Evolutionary conservation across 2,329 filamentous ascomycete species (phyloP), one percentile per base, ranked within the genome.

Genomic region (Tolypocladium sp.): DNA sequence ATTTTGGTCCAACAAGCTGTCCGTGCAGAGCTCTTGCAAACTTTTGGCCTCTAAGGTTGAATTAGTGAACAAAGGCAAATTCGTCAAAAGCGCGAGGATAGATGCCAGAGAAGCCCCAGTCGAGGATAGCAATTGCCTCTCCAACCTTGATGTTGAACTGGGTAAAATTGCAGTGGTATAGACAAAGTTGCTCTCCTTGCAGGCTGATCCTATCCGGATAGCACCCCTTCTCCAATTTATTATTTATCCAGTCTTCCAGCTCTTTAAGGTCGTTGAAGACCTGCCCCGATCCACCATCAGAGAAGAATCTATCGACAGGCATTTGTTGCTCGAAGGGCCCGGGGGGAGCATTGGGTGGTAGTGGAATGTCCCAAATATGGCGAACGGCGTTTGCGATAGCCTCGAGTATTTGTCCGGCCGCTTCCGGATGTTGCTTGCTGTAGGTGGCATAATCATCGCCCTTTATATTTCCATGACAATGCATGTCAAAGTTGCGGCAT

Each of bases 391-490:
- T 53, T 17, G 55, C 58, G 44, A 59, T 57, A 7, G 35, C 25
- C 17, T 54, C 58, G 4, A 59, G 37, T 40, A 22, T 22, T 35
- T 59, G 54, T 25, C 2, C 42, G 6, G 55, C 58, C 49, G 20
- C 54, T 25, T 59, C 3, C 6, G 41, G 58, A 53, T 59, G 53
- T 25, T 54, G 8, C 22, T 41, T 49, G 22, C 3, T 33, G 30
- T 57, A 56, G 22, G 37, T 25, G 2, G 3, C 30, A 37, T 40
- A 58, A 49, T 61, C 58, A 25, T 55, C 56, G 58, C 30, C 58
- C 30, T 58, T 27, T 6, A 60, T n/a, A 49, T 56, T 37, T 61
- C 58, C 57, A 61, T 59, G 44, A 58, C 52, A 5, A 61, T 60
- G 38, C 56, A 58, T 46, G 52, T 57, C 35, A 37, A n/a, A n/a